Evolutionary conservation across 768 basidiomycete species (phyloP).

Genomic region (Tylopilus cervinicoccineus): DNA sequence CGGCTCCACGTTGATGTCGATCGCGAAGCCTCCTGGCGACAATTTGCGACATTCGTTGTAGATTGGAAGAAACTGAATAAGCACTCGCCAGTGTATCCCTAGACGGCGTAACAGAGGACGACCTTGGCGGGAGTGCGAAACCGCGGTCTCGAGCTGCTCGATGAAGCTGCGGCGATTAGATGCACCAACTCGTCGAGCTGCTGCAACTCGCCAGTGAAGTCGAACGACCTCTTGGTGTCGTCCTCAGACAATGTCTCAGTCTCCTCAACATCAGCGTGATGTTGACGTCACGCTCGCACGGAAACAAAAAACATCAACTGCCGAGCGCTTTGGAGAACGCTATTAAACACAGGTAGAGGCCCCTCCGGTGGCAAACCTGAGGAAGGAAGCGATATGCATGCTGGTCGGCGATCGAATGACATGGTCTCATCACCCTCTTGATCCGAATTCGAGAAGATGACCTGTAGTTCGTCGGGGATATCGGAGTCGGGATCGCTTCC

Average conservation of each 20-base stretch:
- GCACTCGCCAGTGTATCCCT: constrained; percentile 27
- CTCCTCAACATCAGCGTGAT: constrained; percentile 40
- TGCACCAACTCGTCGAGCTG: constrained; percentile 64
- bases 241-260: constrained; percentile 46
- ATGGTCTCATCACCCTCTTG: constrained; percentile 41
- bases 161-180: constrained; percentile 74
- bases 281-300: constrained; percentile 40
- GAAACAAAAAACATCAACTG: constrained; percentile 36
- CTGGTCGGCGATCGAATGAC: constrained; percentile 22
- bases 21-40: constrained; percentile 12
- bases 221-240: constrained; percentile 76
- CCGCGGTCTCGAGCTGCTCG: constrained; percentile 74
- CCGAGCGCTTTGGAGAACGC: constrained; percentile 8
- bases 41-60: constrained; percentile 17
- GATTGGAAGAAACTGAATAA: constrained; percentile 18
- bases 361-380: constrained; percentile 42
- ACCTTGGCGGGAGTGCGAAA: constrained; percentile 75
- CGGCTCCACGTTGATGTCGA: constrained; percentile 32
- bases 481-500: constrained; percentile 69
- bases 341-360: constrained; percentile 33
- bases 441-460: constrained; percentile 47
- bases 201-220: constrained; percentile 77
- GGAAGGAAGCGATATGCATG: constrained; percentile 23
- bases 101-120: constrained; percentile 49
- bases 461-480: constrained; percentile 74